Evolutionary conservation across 345 rosid species (phyloP), one percentile per base, ranked within the genome.

Genomic region (Carallia brachiata): DNA sequence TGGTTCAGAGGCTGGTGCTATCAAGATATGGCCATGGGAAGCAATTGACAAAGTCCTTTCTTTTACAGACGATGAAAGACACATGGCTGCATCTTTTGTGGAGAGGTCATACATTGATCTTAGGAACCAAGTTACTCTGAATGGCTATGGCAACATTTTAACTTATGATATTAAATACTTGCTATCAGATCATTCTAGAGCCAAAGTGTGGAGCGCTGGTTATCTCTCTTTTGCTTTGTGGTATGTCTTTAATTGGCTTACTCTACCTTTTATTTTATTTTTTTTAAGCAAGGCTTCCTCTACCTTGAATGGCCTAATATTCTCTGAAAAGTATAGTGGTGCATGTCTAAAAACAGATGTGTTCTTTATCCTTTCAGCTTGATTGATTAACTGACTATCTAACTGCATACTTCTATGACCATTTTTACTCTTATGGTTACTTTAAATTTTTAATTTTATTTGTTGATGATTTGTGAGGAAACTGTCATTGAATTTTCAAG

Each of bases 21-120:
- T 96, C 23, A 92, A 79, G 87, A 84, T 92, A 61, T 96, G 99
- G 98, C 94, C 96, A 2, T 92, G 98, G 97, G 98, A 96, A 70
- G 82, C 91, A 66, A 84, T 96, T 77, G 97, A 88, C 64, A 92
- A 88, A 76, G 88, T 97, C 53, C 92, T 90, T 52, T 86, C 96
- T 17, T 87, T 92, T 63, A 82, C 86, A 56, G 75, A 85, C 44
- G 98, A 85, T 75, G 97, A 92, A 78, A 89, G 84, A 55, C 96
- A 89, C 80, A 88, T 92, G 98, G 96, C 97, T 59, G 89, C 95
- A 63, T 81, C 92, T 67, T 81, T 88, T 69, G 86, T 92, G 56
- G 99, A 96, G 84, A 88, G 97, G 80, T 90, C 98, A n/a, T 86
- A 81, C 75, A 77, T 92, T 69, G 99, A 96, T 78, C 97, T 85